phyloP scores from a whole-genome alignment of 78 protist species.

The Speleostelium caveatum region DNA sequence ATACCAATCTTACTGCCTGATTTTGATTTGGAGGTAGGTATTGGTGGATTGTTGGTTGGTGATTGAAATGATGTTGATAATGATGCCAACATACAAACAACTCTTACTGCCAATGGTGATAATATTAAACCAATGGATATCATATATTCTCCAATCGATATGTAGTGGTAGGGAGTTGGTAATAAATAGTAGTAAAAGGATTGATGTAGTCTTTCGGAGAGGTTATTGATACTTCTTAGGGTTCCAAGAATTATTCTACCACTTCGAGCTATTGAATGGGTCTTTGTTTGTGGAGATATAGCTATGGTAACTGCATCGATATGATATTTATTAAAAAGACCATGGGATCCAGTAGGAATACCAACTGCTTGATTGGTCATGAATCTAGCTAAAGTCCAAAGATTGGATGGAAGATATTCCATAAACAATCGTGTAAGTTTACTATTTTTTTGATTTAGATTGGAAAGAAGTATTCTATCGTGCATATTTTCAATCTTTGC shows the following conservation, averaged over 20 bases:
- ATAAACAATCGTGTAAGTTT: too few relatives aligned
- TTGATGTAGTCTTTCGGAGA: slow-evolving; percentile 87
- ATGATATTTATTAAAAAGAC: slow-evolving; percentile 73
- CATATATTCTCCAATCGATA: slow-evolving; percentile 89
- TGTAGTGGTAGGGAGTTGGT: slow-evolving; percentile 48
- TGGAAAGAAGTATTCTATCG: slow-evolving; percentile 5
- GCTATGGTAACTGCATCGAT: slow-evolving; percentile 79
- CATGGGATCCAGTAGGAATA: slow-evolving; percentile 81
- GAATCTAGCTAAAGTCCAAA: slow-evolving; percentile 47
- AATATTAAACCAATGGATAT: slow-evolving; percentile 55
- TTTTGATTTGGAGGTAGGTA: neutral
- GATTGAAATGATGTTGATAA: slow-evolving; percentile 59
- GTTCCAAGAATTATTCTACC: slow-evolving; percentile 57
- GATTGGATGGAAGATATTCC: slow-evolving; percentile 8
- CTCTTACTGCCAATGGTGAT: slow-evolving; percentile 37
- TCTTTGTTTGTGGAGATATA: neutral
- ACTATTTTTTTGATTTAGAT: neutral
- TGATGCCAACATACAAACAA: slow-evolving; percentile 10
- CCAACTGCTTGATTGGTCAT: slow-evolving; percentile 81
- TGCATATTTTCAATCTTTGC: slow-evolving; percentile 12
- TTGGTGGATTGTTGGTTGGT: slow-evolving; percentile 27
- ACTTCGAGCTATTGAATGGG: neutral
- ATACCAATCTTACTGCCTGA: too few relatives aligned
- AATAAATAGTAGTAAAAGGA: slow-evolving; percentile 87
- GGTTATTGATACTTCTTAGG: slow-evolving; percentile 74